A percentile compares a stretch with the other conserved stretches of the same genome.
These are phyloP conservation scores for Nannizziopsis barbatae DNA, from an alignment of 2,329 filamentous ascomycete species.

Conservation along the genomic window DNA sequence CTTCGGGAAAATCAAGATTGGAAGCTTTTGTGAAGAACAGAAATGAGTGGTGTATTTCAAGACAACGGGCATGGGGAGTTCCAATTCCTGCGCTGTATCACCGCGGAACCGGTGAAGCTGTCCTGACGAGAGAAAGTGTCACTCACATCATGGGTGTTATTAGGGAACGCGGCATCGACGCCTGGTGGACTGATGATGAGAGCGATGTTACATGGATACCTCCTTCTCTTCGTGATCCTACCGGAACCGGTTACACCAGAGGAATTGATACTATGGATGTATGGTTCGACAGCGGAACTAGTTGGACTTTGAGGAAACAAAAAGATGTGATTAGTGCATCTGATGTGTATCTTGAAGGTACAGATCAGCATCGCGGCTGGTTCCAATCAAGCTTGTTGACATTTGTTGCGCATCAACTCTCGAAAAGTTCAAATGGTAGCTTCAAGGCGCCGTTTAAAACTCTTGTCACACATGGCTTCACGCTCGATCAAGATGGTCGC, in stretches of 20 bases:
- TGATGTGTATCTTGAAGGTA: constrained; percentile 87
- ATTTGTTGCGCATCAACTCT: constrained; percentile 52
- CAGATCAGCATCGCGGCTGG: constrained; percentile 95
- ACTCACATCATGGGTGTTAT: constrained; percentile 75
- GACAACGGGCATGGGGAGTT: constrained; percentile 91
- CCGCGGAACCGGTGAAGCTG: constrained; percentile 53
- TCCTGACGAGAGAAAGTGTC: constrained; percentile 70
- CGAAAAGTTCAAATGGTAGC: constrained; percentile 23
- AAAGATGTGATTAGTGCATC: constrained; percentile 38
- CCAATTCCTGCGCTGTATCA: constrained; percentile 87
- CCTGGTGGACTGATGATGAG: constrained; percentile 80
- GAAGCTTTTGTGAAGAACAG: constrained; percentile 77
- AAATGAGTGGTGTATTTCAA: constrained; percentile 95
- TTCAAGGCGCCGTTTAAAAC: constrained; percentile 64
- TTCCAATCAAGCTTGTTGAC: constrained; percentile 95
- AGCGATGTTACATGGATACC: constrained; percentile 71
- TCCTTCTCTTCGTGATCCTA: constrained; percentile 43
- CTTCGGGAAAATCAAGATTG: constrained; percentile 59
- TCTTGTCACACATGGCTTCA: constrained; percentile 92
- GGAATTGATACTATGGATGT: constrained; percentile 97
- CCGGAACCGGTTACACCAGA: constrained; percentile 48
- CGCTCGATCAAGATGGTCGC: constrained; percentile 74
- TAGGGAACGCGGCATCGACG: constrained; percentile 66
- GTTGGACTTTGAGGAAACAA: constrained; percentile 55
- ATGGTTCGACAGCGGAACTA: constrained; percentile 97